Evolutionary conservation across 179 eudicot genomes (phyloP), one percentile per base, ranked within the genome.

Genomic region (Carnegiea gigantea): DNA sequence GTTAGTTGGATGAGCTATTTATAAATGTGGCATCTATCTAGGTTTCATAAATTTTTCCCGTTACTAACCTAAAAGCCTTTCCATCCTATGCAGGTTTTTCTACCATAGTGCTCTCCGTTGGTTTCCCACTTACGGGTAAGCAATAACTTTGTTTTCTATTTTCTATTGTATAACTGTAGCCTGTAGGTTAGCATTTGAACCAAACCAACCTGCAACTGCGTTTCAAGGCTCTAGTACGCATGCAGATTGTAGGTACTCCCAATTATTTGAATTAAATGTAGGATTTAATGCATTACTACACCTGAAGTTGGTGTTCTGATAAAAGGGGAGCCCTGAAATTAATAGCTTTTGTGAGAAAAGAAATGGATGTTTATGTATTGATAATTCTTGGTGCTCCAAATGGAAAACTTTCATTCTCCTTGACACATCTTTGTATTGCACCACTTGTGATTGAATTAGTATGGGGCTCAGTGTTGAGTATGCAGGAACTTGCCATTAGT

Each of bases 101-200:
- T 95, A 97, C 89, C 99, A 97, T 81, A 97, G 99, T 89, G 99
- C 98, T 81, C 91, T 97, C 30, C 82, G 86, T 78, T 97, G 99
- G 98, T 93, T 97, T 82, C 99, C 98, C 21, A 70, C 95, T 59
- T 92, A 88, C 60, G 99, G 98, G 99, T 97, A 92, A 90, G 92
- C 82, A 44, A 70, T 81, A n/a, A 28, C 72, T 74, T 12, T 49
- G 28, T 18, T 64, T 53, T 44, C 49, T 60, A 46, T 78, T 64
- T 24, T 40, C 6, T 40, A 51, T 12, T 51, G 9, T 10, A 51
- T 51, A 28, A 28, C 13, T 49, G 53, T 49, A 13, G 53, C 53
- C 53, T 49, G 57, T 51, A 5, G 21, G 77, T 67, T 67, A 77
- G 24, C 43, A n/a, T 26, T 60, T 48, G 53, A 59, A 75, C 15